A percentile compares a stretch with the other conserved stretches of the same genome.
phyloP scores from a whole-genome alignment of 495 filamentous ascomycete genomes.

The Hypoxylon perforatum region DNA sequence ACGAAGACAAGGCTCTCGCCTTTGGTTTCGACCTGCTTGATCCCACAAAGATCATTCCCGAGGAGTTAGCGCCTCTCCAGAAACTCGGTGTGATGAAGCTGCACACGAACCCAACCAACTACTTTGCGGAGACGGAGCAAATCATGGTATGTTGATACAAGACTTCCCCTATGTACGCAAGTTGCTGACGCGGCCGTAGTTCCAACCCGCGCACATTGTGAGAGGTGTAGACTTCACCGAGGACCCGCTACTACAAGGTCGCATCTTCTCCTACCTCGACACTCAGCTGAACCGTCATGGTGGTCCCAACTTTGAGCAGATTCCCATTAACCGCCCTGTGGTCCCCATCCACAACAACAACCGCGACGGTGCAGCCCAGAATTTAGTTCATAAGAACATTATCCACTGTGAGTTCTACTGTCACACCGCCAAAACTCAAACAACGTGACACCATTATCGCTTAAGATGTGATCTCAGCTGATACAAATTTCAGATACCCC shows the following conservation, averaged over 20 bases:
- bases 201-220: constrained; percentile 71
- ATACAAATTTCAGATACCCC: constrained; percentile 60
- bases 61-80: constrained; percentile 75
- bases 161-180: not conserved
- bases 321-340: constrained; percentile 77
- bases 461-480: constrained; percentile 2
- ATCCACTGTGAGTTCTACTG: constrained; percentile 49
- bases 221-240: constrained; percentile 79
- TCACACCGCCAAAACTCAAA: not conserved
- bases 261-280: constrained; percentile 80
- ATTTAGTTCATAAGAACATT: constrained; percentile 64
- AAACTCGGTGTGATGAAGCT: constrained; percentile 74
- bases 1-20: constrained; percentile 71
- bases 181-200: constrained; percentile 45
- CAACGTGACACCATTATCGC: not conserved
- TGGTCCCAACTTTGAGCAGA: constrained; percentile 79
- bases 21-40: constrained; percentile 80
- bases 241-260: constrained; percentile 78
- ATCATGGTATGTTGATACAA: constrained; percentile 64
- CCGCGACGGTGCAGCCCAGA: constrained; percentile 69
- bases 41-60: constrained; percentile 80
- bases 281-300: constrained; percentile 78
- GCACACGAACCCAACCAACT: constrained; percentile 77
- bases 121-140: constrained; percentile 84
- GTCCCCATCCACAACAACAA: constrained; percentile 79